Evolutionary conservation across 176 grass and related monocot genomes (phyloP).

Genomic region (Avena sativa): DNA sequence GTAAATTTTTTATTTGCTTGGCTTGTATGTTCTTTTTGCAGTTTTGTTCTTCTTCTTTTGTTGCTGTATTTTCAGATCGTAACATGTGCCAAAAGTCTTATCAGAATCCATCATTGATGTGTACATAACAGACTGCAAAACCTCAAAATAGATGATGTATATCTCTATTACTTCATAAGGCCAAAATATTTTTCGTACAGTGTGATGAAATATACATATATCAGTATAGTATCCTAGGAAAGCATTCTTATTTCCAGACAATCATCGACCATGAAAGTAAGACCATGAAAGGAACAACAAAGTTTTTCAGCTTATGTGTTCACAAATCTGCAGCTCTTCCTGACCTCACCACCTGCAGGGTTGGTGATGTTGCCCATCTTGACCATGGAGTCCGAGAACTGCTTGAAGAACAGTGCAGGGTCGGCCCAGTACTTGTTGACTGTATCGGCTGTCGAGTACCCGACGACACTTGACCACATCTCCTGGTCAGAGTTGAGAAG

Average conservation of each 20-base stretch:
- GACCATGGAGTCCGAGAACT: conserved; percentile 96
- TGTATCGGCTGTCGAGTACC: conserved; percentile 67
- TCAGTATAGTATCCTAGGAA: conserved; percentile 35
- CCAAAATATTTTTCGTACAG: conserved; percentile 2
- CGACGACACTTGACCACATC: conserved; percentile 84
- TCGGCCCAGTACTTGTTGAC: conserved; percentile 88
- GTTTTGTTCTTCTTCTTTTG: background rate
- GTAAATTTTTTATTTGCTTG: background rate
- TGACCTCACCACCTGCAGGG: conserved; percentile 78
- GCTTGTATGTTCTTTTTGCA: background rate
- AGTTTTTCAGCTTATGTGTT: conserved; percentile 62
- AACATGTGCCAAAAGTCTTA: conserved; percentile 8
- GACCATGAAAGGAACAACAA: background rate
- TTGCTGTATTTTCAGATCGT: conserved; percentile 4
- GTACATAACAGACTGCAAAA: conserved; percentile 12
- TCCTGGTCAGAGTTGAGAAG: conserved; percentile 97
- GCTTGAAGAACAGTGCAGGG: conserved; percentile 73
- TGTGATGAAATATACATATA: background rate
- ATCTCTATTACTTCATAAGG: conserved; percentile 21
- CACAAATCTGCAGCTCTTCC: conserved; percentile 94
- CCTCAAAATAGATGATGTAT: conserved; percentile 24
- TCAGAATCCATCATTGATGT: background rate
- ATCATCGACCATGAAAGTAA: conserved; percentile 34
- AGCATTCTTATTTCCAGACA: conserved; percentile 40
- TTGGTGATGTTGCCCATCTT: conserved; percentile 99